Base-by-base conservation (phyloP, 495 filamentous ascomycete genomes). In the Pseudoneurospora amorphoporcata region DNA sequence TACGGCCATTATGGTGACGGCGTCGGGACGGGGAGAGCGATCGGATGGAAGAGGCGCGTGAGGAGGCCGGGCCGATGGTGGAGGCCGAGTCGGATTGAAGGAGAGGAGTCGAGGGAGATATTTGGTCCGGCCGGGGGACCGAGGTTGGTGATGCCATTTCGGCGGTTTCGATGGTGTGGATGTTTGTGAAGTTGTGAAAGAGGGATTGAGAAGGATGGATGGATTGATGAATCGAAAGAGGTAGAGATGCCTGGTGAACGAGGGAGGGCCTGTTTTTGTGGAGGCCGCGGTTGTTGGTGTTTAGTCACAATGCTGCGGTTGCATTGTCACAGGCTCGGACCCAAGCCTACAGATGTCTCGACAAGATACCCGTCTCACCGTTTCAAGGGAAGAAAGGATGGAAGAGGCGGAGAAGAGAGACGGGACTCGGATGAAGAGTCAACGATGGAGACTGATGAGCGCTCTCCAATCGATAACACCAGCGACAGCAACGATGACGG, bases 11-110 rank as follows among this genome's bases (percentile, higher is more conserved):
- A 72, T 32, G 77, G 42, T 35, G 23, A 61, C 58, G 35, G 19
- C 69, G 68, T 68, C 77, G 75, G 70, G 71, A 43, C 39, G 77
- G 75, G 45, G 79, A 79, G 39, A 71, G 75, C 47, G 83, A 81
- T 73, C 77, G 82, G 40, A 80, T 61, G n/a, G 80, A 79, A 8
- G 81, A 77, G 43, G 72, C 69, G 40, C 79, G 77, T 23, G 81
- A 79, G 72, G 76, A 79, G 38, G 77, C 77, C 16, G 80, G 75
- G 53, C 75, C 81, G 61, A 83, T 74, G 17, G 81, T 79, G 37
- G 81, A 81, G 68, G 79, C 73, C 53, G 65, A 79, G 78, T 77
- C 81, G 73, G 69, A 75, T 73, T 72, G 76, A 70, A 79, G 78
- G 69, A 80, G 77, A 12, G 75, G 72, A 19, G 75, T 72, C 29